Base-by-base conservation (phyloP, 345 rosid genomes). In the Toxicodendron radicans region DNA sequence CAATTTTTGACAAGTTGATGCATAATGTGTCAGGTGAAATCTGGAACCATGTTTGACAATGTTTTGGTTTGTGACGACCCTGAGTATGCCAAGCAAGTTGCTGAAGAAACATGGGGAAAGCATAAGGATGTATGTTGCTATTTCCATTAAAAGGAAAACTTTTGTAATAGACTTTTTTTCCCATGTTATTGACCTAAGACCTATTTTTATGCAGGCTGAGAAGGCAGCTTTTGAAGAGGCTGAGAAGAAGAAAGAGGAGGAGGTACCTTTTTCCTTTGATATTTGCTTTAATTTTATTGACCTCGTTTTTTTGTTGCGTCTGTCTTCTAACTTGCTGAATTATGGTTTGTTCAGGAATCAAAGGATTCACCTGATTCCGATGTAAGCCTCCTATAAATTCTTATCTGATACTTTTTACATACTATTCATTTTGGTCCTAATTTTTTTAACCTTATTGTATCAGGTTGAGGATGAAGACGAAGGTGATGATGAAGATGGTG, bases 51-150 rank as follows among this genome's bases (percentile, higher is more conserved):
- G 92, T 95, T 95, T 69, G 86, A 93, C 88, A 95, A 95, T 80
- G 84, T 95, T 72, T 85, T 95, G 82, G 33, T 95, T 52, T 73
- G 84, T 21, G 95, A 95, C 67, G 99, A 95, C 69, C 86, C 88
- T 0, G 98, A 89, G 58, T 90, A 93, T 75, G 99, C 99, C 53
- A 89, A 91, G 88, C 78, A 87, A 73, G 59, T 95, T 64, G 95
- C 93, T 1, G 98, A 93, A 76, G 98, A 93, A 82, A 93, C 98
- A 48, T 95, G 99, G 99, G 98, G 86, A 75, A 93, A 93, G 85
- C 83, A 73, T 30, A 95, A 95, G 87, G 99, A 93, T 83, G 98
- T 95, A 89, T 38, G 93, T 63, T 30, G 10, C 24, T 33, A 27
- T 62, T 48, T n/a, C 38, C 8, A 10, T 6, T 12, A 3, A 10